These are phyloP conservation scores for Nemania sp. DNA, from an alignment of 2,329 filamentous ascomycete species.

Conservation along the genomic window DNA sequence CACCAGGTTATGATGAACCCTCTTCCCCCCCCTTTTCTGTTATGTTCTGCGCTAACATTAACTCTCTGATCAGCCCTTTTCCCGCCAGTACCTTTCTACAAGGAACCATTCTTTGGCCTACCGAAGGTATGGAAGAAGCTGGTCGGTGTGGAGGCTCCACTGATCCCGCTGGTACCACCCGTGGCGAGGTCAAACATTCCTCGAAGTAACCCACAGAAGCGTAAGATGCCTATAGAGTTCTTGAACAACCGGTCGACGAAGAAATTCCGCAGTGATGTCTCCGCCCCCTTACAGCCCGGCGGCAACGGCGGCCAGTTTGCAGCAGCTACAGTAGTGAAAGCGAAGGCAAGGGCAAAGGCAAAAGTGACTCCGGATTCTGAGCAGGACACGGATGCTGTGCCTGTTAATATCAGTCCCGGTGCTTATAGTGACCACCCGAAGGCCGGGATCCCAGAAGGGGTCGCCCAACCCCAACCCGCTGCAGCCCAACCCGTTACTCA, in stretches of 20 bases:
- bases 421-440: neutral
- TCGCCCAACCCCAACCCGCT: no score
- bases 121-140: slow-evolving; percentile 15
- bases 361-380: no score
- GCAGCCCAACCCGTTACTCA: no score
- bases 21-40: neutral
- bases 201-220: slow-evolving; percentile 38
- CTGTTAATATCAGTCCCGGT: neutral
- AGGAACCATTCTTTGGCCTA: slow-evolving; percentile 14
- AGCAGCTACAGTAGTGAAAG: slow-evolving; percentile 1
- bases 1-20: neutral
- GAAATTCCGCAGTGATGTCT: slow-evolving; percentile 23
- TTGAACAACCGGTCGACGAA: slow-evolving; percentile 20
- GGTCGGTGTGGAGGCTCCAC: slow-evolving; percentile 2
- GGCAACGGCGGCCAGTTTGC: slow-evolving; percentile 28
- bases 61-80: slow-evolving; percentile 27
- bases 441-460: neutral
- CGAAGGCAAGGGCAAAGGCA: no score
- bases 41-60: slow-evolving; percentile 22
- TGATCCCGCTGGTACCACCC: slow-evolving; percentile 35
- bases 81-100: slow-evolving; percentile 23
- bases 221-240: slow-evolving; percentile 38
- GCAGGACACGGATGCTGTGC: neutral
- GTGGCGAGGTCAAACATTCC: slow-evolving; percentile 29
- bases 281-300: slow-evolving; percentile 9